Percentiles rank a stretch among this genome's conserved stretches.
Conservation (phyloP, 2,329 filamentous ascomycete species). For the Simplicillium aogashimaense region DNA sequence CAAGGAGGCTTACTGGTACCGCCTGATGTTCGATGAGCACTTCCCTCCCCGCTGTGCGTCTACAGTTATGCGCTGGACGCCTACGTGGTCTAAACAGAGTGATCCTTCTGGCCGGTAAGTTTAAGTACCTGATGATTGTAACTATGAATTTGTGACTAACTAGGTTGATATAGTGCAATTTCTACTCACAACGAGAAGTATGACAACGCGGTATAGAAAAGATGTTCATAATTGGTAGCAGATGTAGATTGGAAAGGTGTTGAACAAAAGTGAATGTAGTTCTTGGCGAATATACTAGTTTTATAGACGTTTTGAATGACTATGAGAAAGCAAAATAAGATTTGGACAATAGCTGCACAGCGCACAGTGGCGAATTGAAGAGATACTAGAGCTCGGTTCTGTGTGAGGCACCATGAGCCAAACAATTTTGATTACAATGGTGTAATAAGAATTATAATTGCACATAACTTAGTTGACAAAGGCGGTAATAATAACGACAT, state of each 20-base stretch:
- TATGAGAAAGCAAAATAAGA: too few species aligned
- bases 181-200: slow-evolving; percentile 69
- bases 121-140: neutral
- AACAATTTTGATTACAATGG: too few species aligned
- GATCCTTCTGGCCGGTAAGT: slow-evolving; percentile 84
- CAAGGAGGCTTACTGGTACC: slow-evolving; percentile 99
- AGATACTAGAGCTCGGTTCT: too few species aligned
- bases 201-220: slow-evolving; percentile 32
- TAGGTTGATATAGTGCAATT: slow-evolving; percentile 51
- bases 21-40: slow-evolving; percentile 97
- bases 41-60: slow-evolving; percentile 86
- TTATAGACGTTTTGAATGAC: too few species aligned
- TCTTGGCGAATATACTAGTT: neutral
- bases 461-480: too few species aligned
- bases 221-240: neutral
- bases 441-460: too few species aligned
- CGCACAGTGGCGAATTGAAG: too few species aligned
- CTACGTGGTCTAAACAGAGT: slow-evolving; percentile 92
- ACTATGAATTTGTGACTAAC: slow-evolving; percentile 7
- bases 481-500: too few species aligned
- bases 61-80: slow-evolving; percentile 94
- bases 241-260: neutral
- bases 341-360: too few species aligned
- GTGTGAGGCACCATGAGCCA: too few species aligned
- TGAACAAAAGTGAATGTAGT: neutral